Conservation (phyloP, 2,329 filamentous ascomycete genomes). For the Fusarium sp. region DNA sequence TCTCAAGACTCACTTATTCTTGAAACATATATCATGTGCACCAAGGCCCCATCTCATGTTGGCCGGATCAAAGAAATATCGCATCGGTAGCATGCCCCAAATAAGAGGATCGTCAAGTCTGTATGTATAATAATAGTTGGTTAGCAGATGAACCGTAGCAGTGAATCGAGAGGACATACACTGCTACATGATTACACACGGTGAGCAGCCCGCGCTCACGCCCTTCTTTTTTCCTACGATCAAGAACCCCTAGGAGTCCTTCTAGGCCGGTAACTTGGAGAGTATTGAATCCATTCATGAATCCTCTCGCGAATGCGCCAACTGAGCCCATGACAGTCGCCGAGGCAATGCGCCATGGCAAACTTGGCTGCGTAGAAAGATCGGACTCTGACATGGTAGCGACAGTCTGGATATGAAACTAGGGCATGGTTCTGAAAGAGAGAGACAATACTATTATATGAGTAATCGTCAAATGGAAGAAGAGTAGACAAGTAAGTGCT, state of each 20-base stretch:
- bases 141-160: slow-evolving; percentile 6
- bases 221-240: slow-evolving; percentile 73
- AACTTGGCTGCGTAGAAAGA: slow-evolving; percentile 62
- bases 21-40: slow-evolving; percentile 96
- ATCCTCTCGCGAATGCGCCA: slow-evolving; percentile 76
- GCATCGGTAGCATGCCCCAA: slow-evolving; percentile 87
- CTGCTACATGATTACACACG: slow-evolving; percentile 61
- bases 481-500: slow-evolving; percentile 21
- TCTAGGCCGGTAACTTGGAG: slow-evolving; percentile 83
- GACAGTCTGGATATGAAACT: not conserved
- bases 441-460: not conserved
- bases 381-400: slow-evolving; percentile 39
- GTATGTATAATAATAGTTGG: slow-evolving; percentile 11
- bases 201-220: slow-evolving; percentile 85
- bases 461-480: not conserved
- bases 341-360: slow-evolving; percentile 81
- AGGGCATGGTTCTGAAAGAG: not conserved
- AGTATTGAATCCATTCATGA: slow-evolving; percentile 79
- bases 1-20: slow-evolving; percentile 73
- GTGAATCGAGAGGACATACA: slow-evolving; percentile 49
- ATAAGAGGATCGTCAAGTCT: slow-evolving; percentile 95
- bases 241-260: slow-evolving; percentile 79
- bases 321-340: slow-evolving; percentile 79
- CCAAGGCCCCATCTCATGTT: slow-evolving; percentile 91
- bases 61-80: slow-evolving; percentile 76